Percentiles rank a stretch among this genome's conserved stretches.
Evolutionary conservation across 768 basidiomycete species (phyloP).

Genomic region (Termitomyces sp.): DNA sequence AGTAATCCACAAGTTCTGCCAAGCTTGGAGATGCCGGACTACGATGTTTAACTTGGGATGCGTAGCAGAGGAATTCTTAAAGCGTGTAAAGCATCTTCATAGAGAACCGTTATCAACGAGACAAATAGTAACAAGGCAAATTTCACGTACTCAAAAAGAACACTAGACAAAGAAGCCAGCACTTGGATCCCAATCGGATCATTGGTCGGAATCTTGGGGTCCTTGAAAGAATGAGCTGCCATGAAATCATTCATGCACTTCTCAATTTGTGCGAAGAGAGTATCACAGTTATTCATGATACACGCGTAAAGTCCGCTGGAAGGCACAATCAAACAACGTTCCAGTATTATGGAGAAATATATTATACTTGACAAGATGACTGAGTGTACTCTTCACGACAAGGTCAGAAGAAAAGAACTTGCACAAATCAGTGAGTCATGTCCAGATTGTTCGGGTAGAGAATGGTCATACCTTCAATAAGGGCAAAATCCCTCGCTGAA

Average conservation of each 20-base stretch:
- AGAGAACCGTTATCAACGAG: neutral
- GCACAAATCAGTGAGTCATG: neutral
- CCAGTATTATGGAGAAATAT: neutral
- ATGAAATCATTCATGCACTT: slow-evolving; percentile 32
- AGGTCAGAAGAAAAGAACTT: slow-evolving; percentile 58
- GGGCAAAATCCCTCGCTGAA: slow-evolving; percentile 51
- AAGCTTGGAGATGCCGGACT: slow-evolving; percentile 35
- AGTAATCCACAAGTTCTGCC: slow-evolving; percentile 43
- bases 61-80: slow-evolving; percentile 46
- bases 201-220: slow-evolving; percentile 12
- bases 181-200: slow-evolving; percentile 33
- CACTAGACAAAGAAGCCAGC: slow-evolving; percentile 37
- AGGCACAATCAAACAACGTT: neutral
- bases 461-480: slow-evolving; percentile 39
- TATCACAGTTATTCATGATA: slow-evolving; percentile 39
- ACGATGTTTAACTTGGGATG: slow-evolving; percentile 38
- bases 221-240: slow-evolving; percentile 30
- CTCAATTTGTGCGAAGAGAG: slow-evolving; percentile 34
- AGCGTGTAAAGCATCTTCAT: slow-evolving; percentile 48
- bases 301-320: slow-evolving; percentile 39
- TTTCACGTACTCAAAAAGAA: slow-evolving; percentile 46
- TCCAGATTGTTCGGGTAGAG: neutral
- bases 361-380: slow-evolving; percentile 45
- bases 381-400: slow-evolving; percentile 51
- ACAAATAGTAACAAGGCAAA: slow-evolving; percentile 11